phyloP scores from a whole-genome alignment of 257 asterid species.

The Echium plantagineum region DNA sequence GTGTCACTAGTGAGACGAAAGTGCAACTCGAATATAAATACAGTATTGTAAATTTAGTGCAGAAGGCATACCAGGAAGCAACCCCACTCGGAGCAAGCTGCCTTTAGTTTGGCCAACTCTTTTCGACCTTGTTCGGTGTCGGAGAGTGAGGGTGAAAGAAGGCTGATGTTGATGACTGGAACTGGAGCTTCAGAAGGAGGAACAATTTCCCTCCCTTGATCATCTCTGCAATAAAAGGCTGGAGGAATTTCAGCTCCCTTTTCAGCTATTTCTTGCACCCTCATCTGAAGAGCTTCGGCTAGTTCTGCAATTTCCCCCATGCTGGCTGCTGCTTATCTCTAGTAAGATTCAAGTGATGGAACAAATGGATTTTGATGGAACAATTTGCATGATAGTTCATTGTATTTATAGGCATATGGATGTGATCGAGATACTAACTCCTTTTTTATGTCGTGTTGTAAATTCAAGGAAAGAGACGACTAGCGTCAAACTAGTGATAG shows the following conservation, averaged over 20 bases:
- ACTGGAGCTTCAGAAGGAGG: background rate
- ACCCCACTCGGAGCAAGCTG: background rate
- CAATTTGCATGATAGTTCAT: background rate
- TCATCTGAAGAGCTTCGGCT: background rate
- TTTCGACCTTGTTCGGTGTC: background rate
- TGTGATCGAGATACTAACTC: too few species aligned
- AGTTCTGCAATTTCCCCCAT: background rate
- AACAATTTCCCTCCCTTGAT: background rate
- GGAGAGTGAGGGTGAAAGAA: background rate
- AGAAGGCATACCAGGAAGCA: background rate
- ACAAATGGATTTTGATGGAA: background rate
- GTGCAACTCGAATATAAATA: too few species aligned
- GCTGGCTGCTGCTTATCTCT: background rate
- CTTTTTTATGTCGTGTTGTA: too few species aligned
- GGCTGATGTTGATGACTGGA: background rate
- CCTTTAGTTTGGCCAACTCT: background rate
- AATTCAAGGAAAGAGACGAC: too few species aligned
- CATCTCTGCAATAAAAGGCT: background rate
- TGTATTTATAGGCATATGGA: background rate
- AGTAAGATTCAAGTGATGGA: background rate
- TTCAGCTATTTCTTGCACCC: background rate
- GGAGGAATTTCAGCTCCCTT: background rate
- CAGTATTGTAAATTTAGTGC: too few species aligned
- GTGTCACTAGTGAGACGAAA: too few species aligned
- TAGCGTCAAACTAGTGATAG: too few species aligned